A percentile compares a stretch with the other conserved stretches of the same genome.
phyloP scores from a whole-genome alignment of 257 asterid genomes.

The Mitragyna speciosa region DNA sequence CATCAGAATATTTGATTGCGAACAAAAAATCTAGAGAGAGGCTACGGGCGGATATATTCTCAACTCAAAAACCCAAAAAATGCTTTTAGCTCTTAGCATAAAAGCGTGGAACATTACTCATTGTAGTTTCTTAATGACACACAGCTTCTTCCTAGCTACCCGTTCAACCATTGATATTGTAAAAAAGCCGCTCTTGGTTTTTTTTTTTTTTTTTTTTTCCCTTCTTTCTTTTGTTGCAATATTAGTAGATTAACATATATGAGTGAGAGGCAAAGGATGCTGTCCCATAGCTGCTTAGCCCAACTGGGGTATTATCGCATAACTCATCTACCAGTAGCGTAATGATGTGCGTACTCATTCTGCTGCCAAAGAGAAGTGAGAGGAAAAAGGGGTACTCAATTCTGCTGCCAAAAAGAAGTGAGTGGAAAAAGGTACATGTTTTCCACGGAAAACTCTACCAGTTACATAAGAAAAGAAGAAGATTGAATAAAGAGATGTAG shows the following conservation, averaged over 20 bases:
- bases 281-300: not conserved
- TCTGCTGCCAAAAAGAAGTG: no score
- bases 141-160: not conserved
- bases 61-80: no score
- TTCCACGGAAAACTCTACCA: not conserved
- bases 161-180: not conserved
- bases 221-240: not conserved
- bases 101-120: not conserved
- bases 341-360: not conserved
- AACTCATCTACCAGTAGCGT: not conserved
- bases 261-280: not conserved
- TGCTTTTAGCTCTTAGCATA: conserved; percentile 81
- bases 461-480: no score
- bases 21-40: conserved; percentile 78
- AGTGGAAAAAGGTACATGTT: not conserved
- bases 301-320: not conserved
- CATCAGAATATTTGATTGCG: conserved; percentile 66
- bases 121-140: not conserved
- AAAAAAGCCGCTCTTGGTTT: not conserved
- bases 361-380: not conserved
- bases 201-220: no score
- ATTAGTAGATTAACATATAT: not conserved
- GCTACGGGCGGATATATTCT: conserved; percentile 70
- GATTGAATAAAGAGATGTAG: not conserved
- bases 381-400: no score